Evolutionary conservation across 2,329 filamentous ascomycete genomes (phyloP), one percentile per base, ranked within the genome.

Genomic region (Pestalotiopsis sp.): DNA sequence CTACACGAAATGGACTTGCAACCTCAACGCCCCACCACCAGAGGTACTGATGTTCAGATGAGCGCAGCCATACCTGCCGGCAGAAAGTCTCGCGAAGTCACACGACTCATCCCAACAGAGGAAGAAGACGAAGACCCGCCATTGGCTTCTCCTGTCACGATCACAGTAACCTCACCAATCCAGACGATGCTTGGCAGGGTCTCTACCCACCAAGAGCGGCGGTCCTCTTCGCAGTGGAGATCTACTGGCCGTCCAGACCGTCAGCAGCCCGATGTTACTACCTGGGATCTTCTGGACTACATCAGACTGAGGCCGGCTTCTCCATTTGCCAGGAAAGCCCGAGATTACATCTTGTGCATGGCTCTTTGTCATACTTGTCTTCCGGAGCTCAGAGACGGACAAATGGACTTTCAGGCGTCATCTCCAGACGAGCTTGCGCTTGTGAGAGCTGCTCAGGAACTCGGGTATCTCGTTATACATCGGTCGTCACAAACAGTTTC

Each of bases 361-460:
- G 93, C 95, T 0, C 83, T 98, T 1, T 98, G 95, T 73, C 95
- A 98, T 77, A 97, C 94, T 1, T 97, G 94, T 76, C 83, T 97
- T 27, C 95, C 95, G 0, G 95, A 98, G 77, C 84, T 90, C 59
- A 88, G 89, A 31, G 86, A 92, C 73, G 94, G 92, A 3, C 83
- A 89, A 49, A 86, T 93, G n/a, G 88, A 91, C 7, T 98, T 93
- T 75, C 95, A 97, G 80, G 93, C 95, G 17, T 92, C 94, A 0
- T 97, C 94, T 0, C 95, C 95, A 0, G 95, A 98, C 76, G 95
- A 98, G 77, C 82, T 97, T 64, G 95, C 95, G 7, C 85, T 98
- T 38, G 93, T 97, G 0, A 87, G 89, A 73, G 95, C 94, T 13
- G 94, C 95, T 0, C 90, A 94, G 74, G 94, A 98, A 73, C 86